Evolutionary conservation across 1,284 basidiomycete genomes (phyloP), one percentile per base, ranked within the genome.

Genomic region (Pyrrhoderma lamaoense): DNA sequence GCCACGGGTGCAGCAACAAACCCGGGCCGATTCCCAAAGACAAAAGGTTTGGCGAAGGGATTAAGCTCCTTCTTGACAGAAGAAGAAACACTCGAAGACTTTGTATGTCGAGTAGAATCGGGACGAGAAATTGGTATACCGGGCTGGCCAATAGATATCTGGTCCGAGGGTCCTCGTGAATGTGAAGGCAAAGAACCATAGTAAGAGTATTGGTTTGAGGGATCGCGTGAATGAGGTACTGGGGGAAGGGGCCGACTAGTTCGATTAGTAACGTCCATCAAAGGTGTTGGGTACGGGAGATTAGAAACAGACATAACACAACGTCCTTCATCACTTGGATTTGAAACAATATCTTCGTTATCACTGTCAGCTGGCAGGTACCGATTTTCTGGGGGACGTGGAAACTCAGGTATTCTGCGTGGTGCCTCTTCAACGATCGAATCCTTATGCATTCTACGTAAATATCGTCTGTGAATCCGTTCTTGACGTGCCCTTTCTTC

Each of bases 31-130:
- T 45, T 47, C 19, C 84, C 85, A 63, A 89, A 89, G 7, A 88
- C 81, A 57, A 90, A 90, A 0, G 87, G 85, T 60, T 86, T 87
- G 8, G 87, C 87, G 51, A 78, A 72, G 0, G 87, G 87, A 62
- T 90, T 90, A 45, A 90, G 75, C 1, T 75, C 64, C 55, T 64
- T 71, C 1, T 57, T 59, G 9, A 63, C 61, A 56, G 58, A 57
- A 53, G 52, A 60, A 35, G 40, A 61, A 59, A 36, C 55, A 62
- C 47, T 52, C 59, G 34, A 44, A 23, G 45, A 48, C 11, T 31
- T 44, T 59, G 62, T 47, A 49, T 61, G 53, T 56, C 60, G 21
- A 42, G 57, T 46, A 49, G 53, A 36, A 34, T 21, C 39, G 44
- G 18, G 64, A 57, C 44, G 60, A 57, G 53, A 54, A 21, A 45